Base-by-base conservation (phyloP, 2,329 filamentous ascomycete genomes). In the Drechslerella coelobrocha region DNA sequence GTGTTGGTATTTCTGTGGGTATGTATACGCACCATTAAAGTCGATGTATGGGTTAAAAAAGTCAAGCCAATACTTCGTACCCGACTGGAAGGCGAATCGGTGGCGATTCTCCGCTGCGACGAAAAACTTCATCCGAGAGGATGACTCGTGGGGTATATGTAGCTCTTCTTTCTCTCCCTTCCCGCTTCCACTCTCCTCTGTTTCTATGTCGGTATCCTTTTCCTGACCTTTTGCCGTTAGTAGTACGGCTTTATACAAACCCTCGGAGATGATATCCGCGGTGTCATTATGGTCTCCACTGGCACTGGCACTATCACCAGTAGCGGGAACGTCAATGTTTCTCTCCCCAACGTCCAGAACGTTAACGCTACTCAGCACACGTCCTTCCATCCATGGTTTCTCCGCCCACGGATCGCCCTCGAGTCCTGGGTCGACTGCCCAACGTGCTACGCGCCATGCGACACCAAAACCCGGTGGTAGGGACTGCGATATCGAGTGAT, bases 41-140 rank as follows among this genome's bases (percentile, higher is more conserved):
- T 96, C 91, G 48, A 99, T 79, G 79, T 96, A 97, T 1, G 90
- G 89, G 78, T 97, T 97, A 79, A 88, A 96, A 79, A 99, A 97
- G 78, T 90, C 88, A 73, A 82, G 84, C 68, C 82, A 79, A 79
- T 89, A 89, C 63, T 82, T 79, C 73, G 86, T 81, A 0, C 85
- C 87, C 53, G 81, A 81, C 75, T 88, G 85, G 77, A 89, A 89
- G 9, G 79, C 80, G 76, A 88, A 89, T 1, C 78, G 78, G 73
- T 82, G 82, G 73, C 86, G 79, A 62, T 84, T 82, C 21, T 78
- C 78, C 75, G 86, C 82, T 2, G 81, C 81, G 60, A 89, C 79
- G 75, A 88, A 89, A 75, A 81, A 80, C 75, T 86, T 88, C 78
- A 84, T 85, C 72, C 88, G 80, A 59, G 78, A 81, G 21, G 78